A percentile compares a stretch with the other conserved stretches of the same genome.
phyloP scores from a whole-genome alignment of 2,329 filamentous ascomycete species.

The Elsinoe perseae region DNA sequence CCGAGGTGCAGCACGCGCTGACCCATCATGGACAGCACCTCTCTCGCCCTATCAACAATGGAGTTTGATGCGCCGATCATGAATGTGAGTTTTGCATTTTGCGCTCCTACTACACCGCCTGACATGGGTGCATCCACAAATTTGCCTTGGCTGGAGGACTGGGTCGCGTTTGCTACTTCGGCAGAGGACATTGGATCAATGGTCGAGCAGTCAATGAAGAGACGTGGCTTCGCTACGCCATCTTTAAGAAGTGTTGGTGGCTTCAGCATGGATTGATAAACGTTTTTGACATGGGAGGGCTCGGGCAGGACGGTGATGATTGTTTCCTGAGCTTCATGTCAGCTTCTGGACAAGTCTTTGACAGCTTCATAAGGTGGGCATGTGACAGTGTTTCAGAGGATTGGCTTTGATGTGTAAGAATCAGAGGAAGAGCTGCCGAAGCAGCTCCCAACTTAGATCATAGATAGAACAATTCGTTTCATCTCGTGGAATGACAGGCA shows the following conservation, averaged over 20 bases:
- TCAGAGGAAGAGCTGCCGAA: conserved; percentile 51
- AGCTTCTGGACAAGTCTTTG: not conserved
- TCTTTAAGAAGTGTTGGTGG: conserved; percentile 45
- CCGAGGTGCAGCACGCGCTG: conserved; percentile 80
- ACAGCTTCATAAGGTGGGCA: conserved; percentile 15
- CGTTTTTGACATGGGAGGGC: conserved; percentile 74
- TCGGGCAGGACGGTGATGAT: conserved; percentile 86
- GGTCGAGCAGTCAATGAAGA: conserved; percentile 95
- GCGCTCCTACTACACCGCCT: conserved; percentile 85
- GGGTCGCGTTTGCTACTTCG: conserved; percentile 64
- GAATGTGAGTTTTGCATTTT: conserved; percentile 82
- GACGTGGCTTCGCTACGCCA: conserved; percentile 49
- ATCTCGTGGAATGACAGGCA: conserved; percentile 1
- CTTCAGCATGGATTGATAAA: conserved; percentile 69
- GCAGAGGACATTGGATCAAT: conserved; percentile 85
- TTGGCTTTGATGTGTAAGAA: conserved; percentile 62
- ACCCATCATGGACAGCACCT: conserved; percentile 74
- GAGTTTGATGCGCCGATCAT: conserved; percentile 72
- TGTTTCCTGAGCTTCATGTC: conserved; percentile 53
- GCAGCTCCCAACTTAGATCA: conserved; percentile 67
- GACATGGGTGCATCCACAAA: conserved; percentile 98
- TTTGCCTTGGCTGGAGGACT: conserved; percentile 57
- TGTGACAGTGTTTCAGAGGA: conserved; percentile 55
- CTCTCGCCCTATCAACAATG: conserved; percentile 57
- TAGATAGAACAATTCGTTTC: conserved; percentile 42